Evolutionary conservation across 768 basidiomycete species (phyloP), one percentile per base, ranked within the genome.

Genomic region (Imleria badia): DNA sequence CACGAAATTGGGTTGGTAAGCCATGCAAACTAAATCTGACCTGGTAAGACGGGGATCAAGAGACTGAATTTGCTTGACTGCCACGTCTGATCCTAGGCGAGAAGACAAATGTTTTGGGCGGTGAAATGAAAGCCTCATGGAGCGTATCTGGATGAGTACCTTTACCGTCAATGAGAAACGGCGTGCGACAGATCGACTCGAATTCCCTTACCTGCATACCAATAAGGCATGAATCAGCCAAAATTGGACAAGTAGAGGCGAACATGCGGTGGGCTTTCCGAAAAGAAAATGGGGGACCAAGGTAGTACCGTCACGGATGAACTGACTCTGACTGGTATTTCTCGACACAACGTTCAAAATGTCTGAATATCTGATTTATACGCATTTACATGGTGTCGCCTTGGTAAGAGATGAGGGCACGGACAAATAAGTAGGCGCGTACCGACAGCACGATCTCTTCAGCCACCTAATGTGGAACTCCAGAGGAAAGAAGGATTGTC

Each of bases 81-180:
- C 33, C 53, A 39, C 29, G 15, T 41, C 30, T 31, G 45, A 45
- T 36, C 52, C 53, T 47, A 44, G 26, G 41, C n/a, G 20, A 49
- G 26, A 34, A 26, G 31, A 17, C 15, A 26, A 30, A 30, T 6
- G 23, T 29, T 17, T 22, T 40, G 20, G 31, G 33, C 29, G 10
- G 14, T 10, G 43, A 45, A 48, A 59, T 60, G 46, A 48, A 59
- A 46, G 39, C 43, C 47, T 50, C 42, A 38, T 33, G 41, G 29
- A 17, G 17, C 23, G 14, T 33, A 26, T 31, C 46, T 13, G 19
- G 26, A 30, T 14, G n/a, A 23, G n/a, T 9, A 35, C 41, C 40
- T 11, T 43, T 38, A 26, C 26, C 2, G 20, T 41, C 51, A 40
- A 19, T 33, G 26, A 45, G 48, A 46, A 31, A 15, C 31, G 26